A percentile compares a stretch with the other conserved stretches of the same genome.
phyloP scores from a whole-genome alignment of 192 early-diverging fungal genomes.

The Lobosporangium transversale region DNA sequence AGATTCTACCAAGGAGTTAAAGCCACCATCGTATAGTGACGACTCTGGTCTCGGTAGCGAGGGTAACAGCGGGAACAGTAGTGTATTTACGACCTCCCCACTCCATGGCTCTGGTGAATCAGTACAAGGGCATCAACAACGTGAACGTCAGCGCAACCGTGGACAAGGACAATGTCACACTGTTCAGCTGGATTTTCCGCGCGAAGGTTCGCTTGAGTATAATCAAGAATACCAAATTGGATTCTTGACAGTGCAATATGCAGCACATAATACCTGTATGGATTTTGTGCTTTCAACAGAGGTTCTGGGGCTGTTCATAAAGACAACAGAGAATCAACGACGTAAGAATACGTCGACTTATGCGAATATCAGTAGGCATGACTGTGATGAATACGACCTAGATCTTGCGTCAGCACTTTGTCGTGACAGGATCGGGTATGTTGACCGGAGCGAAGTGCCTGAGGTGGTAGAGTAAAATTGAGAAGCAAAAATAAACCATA shows the following conservation, averaged over 20 bases:
- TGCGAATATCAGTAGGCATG: neutral
- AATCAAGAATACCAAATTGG: conserved; percentile 49
- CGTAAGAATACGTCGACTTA: too few species aligned
- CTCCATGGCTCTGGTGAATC: neutral
- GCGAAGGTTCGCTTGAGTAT: conserved; percentile 43
- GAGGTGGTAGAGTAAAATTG: conserved; percentile 39
- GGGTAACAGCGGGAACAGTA: conserved; percentile 9
- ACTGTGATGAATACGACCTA: neutral
- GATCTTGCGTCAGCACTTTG: conserved; percentile 32
- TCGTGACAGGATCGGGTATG: conserved; percentile 30
- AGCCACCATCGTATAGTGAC: neutral
- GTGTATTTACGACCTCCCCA: conserved; percentile 14
- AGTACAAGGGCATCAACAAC: neutral
- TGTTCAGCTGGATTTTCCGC: conserved; percentile 41
- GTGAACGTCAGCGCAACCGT: neutral
- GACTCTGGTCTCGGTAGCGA: conserved; percentile 25
- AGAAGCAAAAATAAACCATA: too few species aligned
- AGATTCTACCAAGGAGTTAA: neutral
- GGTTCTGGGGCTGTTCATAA: conserved; percentile 27
- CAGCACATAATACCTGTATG: conserved; percentile 39
- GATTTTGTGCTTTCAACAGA: conserved; percentile 39
- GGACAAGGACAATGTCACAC: conserved; percentile 31
- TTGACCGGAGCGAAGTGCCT: conserved; percentile 40
- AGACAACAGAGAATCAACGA: conserved; percentile 15
- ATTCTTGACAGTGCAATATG: conserved; percentile 47